A percentile compares a stretch with the other conserved stretches of the same genome.
These are phyloP conservation scores for Tuber borchii DNA, from an alignment of 495 filamentous ascomycete species.

Conservation along the genomic window DNA sequence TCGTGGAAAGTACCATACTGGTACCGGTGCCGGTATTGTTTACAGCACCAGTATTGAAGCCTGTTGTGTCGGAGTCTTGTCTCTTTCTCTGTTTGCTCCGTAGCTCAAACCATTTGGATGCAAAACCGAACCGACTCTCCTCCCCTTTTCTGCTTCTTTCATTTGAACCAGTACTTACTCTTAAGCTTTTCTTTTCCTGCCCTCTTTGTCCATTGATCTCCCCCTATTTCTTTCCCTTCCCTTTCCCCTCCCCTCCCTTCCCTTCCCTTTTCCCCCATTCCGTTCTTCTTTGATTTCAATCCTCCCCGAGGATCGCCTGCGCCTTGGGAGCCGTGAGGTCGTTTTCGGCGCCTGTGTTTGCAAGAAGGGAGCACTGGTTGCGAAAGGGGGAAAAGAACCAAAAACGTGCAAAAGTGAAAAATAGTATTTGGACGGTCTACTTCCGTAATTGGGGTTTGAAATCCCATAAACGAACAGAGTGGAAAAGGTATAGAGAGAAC, in stretches of 20 bases:
- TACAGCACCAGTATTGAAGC: not conserved
- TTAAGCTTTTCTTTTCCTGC: not conserved
- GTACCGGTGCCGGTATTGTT: not conserved
- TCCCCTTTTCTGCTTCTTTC: conserved; percentile 7
- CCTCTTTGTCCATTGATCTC: conserved; percentile 2
- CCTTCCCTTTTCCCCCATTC: not conserved
- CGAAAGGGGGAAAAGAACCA: not conserved
- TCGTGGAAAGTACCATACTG: not conserved
- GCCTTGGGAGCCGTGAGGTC: not conserved
- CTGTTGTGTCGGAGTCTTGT: not conserved
- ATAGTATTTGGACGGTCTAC: not conserved
- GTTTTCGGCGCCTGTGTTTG: not conserved
- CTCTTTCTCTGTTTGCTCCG: conserved; percentile 15
- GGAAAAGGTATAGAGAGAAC: not conserved
- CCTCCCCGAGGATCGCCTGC: not conserved
- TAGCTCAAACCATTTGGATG: not conserved
- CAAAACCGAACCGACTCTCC: conserved; percentile 14
- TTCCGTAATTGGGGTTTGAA: not conserved
- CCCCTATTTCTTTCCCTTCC: not conserved
- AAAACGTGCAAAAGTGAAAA: not conserved
- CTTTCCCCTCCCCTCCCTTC: not conserved
- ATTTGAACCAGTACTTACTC: not conserved
- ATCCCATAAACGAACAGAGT: conserved; percentile 1
- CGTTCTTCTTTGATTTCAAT: not conserved
- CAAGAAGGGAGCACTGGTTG: not conserved